Conservation (phyloP, 2,329 filamentous ascomycete genomes). For the Curvularia lunata region DNA sequence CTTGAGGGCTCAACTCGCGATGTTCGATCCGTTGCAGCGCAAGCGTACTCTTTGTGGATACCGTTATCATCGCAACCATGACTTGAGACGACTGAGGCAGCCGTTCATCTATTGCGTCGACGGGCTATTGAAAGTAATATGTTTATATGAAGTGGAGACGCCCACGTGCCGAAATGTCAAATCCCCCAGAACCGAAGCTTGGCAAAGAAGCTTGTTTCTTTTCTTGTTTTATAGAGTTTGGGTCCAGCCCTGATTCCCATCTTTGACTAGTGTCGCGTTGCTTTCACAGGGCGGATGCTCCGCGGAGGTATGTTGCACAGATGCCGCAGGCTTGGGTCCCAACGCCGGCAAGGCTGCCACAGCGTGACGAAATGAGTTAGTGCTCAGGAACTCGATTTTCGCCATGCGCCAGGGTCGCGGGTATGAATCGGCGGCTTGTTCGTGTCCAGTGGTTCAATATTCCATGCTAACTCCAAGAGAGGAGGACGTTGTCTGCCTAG, state of each 20-base stretch:
- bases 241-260: background rate
- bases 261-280: background rate
- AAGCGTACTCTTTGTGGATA: background rate
- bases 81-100: background rate
- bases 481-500: background rate
- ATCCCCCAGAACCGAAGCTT: constrained; percentile 3
- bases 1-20: background rate
- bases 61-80: background rate
- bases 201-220: constrained; percentile 15
- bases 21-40: background rate
- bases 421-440: background rate
- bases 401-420: background rate
- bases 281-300: background rate
- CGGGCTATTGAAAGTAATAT: constrained; percentile 15
- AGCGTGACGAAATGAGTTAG: background rate
- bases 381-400: background rate
- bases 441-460: background rate
- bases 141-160: constrained; percentile 17
- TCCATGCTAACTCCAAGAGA: background rate
- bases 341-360: background rate
- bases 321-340: background rate
- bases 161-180: constrained; percentile 8
- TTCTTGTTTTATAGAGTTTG: background rate
- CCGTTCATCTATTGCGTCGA: constrained; percentile 1
- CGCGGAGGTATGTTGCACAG: background rate